Percentiles rank a stretch among this genome's conserved stretches.
Evolutionary conservation across 768 basidiomycete species (phyloP).

Genomic region (Leccinum fibrillosum): DNA sequence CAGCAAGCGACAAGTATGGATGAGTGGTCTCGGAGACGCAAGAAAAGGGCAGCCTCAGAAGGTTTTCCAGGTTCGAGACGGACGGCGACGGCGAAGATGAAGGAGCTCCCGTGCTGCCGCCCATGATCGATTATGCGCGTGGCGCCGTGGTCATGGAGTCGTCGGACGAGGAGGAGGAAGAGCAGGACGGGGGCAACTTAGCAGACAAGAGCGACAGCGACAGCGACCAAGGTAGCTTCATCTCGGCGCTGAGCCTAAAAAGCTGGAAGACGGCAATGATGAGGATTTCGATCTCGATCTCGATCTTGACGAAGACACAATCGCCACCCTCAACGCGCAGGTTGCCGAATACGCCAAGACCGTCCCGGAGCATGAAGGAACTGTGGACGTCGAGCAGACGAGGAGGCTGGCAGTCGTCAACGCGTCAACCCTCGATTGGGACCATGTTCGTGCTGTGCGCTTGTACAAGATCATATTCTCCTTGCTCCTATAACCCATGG

Average conservation of each 20-base stretch:
- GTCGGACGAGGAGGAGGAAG: constrained; percentile 60
- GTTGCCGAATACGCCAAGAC: constrained; percentile 55
- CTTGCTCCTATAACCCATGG: constrained; percentile 69
- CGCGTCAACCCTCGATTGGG: constrained; percentile 97
- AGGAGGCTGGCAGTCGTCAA: constrained; percentile 87
- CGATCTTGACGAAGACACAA: constrained; percentile 75
- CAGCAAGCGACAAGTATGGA: constrained; percentile 87
- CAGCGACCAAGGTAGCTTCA: constrained; percentile 44
- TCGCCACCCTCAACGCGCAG: constrained; percentile 71
- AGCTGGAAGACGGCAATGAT: neutral
- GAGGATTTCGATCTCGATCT: constrained; percentile 65
- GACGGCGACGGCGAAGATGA: constrained; percentile 26
- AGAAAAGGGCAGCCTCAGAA: constrained; percentile 70
- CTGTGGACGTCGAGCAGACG: constrained; percentile 46
- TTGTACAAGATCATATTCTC: constrained; percentile 68
- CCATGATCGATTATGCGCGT: constrained; percentile 78
- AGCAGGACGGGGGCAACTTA: neutral
- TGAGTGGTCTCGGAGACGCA: constrained; percentile 64
- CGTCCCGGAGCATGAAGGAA: constrained; percentile 44
- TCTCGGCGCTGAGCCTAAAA: constrained; percentile 37
- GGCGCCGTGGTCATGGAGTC: constrained; percentile 87
- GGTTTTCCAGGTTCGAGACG: constrained; percentile 73
- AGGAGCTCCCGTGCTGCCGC: constrained; percentile 5
- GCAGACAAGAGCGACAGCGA: constrained; percentile 45
- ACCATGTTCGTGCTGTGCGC: constrained; percentile 85